These are phyloP conservation scores for Fraxinus dipetala DNA, from an alignment of 305 asterid species.

Conservation along the genomic window DNA sequence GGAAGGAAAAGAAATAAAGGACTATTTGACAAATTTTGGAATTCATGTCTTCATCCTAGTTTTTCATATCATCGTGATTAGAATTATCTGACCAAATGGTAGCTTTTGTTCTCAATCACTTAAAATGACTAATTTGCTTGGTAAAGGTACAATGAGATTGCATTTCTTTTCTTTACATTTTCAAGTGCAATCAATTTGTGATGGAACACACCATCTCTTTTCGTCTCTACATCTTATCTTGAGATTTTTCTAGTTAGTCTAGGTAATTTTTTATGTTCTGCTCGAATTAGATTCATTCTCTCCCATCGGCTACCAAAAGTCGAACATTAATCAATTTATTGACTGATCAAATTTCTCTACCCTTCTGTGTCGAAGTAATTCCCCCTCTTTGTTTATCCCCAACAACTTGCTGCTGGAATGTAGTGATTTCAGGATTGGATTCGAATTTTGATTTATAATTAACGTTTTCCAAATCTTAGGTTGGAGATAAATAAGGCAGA, in stretches of 20 bases:
- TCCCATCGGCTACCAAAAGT: neutral
- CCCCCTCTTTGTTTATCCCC: neutral
- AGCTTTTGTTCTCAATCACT: neutral
- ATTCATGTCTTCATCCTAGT: neutral
- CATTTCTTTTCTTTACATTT: neutral
- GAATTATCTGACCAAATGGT: neutral
- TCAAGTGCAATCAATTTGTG: neutral
- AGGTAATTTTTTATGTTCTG: neutral
- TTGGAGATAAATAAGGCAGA: neutral
- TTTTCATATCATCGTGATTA: neutral
- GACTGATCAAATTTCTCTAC: neutral
- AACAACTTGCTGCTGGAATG: neutral
- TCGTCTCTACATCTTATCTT: neutral
- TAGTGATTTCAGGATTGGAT: neutral
- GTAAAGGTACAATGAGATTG: conserved; percentile 3
- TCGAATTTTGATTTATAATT: neutral
- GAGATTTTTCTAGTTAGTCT: neutral
- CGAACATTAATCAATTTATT: neutral
- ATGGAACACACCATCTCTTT: neutral
- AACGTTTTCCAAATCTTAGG: neutral
- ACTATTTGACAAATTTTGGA: neutral
- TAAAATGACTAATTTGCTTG: neutral
- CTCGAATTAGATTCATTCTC: neutral
- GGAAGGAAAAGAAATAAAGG: neutral
- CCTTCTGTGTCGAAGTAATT: neutral